A percentile compares a stretch with the other conserved stretches of the same genome.
Conservation (phyloP, 1,284 basidiomycete species). For the Cystobasidium pallidum region DNA sequence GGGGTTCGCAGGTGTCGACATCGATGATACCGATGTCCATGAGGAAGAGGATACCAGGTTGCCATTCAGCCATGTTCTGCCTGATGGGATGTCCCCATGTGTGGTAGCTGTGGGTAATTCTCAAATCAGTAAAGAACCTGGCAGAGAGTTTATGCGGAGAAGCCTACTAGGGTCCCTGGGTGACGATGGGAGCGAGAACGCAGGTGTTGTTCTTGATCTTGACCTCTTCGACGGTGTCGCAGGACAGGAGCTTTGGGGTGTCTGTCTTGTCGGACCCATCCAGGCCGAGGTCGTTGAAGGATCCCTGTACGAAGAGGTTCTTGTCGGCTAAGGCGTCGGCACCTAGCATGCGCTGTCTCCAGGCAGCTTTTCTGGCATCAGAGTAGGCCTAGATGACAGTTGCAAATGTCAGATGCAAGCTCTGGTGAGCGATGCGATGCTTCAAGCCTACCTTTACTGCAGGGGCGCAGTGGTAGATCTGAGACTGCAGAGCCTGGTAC, state of each 20-base stretch:
- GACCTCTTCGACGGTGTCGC: constrained; percentile 53
- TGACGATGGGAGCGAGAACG: constrained; percentile 53
- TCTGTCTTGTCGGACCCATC: constrained; percentile 31
- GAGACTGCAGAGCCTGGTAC: constrained; percentile 54
- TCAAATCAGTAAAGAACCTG: too few relatives aligned
- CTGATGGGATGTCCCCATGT: constrained; percentile 61
- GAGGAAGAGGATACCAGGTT: constrained; percentile 61
- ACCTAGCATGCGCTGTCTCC: constrained; percentile 48
- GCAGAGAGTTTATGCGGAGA: too few relatives aligned
- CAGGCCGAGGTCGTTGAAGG: constrained; percentile 51
- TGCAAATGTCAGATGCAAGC: background rate
- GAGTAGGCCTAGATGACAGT: constrained; percentile 52
- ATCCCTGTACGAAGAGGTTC: constrained; percentile 56
- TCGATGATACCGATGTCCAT: constrained; percentile 75
- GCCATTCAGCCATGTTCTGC: constrained; percentile 62
- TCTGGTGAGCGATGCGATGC: background rate
- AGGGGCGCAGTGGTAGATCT: constrained; percentile 58
- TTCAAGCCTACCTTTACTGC: constrained; percentile 49
- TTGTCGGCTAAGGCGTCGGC: constrained; percentile 54
- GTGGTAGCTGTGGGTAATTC: constrained; percentile 43
- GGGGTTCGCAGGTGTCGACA: constrained; percentile 70
- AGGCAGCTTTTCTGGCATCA: constrained; percentile 53
- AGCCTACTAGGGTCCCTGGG: constrained; percentile 60
- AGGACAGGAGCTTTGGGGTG: constrained; percentile 53
- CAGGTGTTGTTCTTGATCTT: constrained; percentile 57